Conservation (phyloP, 495 filamentous ascomycete genomes). For the Podospora australis region DNA sequence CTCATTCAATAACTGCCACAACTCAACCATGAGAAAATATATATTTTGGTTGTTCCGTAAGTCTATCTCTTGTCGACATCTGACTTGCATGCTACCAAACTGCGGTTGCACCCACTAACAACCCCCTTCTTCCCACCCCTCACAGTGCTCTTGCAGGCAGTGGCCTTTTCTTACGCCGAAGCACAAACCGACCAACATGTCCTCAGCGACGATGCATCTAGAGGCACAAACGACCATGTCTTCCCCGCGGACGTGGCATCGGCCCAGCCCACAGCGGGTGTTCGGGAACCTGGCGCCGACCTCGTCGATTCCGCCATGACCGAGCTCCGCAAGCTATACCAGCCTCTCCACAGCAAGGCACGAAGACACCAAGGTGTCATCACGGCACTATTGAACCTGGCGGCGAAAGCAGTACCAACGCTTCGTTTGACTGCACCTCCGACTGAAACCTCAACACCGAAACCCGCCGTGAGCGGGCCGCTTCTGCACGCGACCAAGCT, state of each 20-base stretch:
- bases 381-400: slow-evolving; percentile 28
- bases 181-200: slow-evolving; percentile 28
- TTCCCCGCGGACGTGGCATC: slow-evolving; percentile 24
- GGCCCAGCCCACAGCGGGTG: slow-evolving; percentile 2
- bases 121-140: neutral
- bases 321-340: slow-evolving; percentile 37
- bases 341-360: slow-evolving; percentile 26
- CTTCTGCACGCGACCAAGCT: slow-evolving; percentile 61
- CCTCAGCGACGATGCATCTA: slow-evolving; percentile 18
- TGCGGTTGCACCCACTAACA: slow-evolving; percentile 17
- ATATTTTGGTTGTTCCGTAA: slow-evolving; percentile 38
- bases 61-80: too few species aligned
- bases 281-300: slow-evolving; percentile 33
- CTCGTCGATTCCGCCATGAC: slow-evolving; percentile 38
- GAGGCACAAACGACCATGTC: slow-evolving; percentile 19
- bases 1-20: slow-evolving; percentile 15
- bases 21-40: slow-evolving; percentile 33
- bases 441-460: slow-evolving; percentile 19
- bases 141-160: slow-evolving; percentile 44
- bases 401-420: slow-evolving; percentile 37
- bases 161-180: slow-evolving; percentile 27
- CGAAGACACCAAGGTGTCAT: slow-evolving; percentile 36
- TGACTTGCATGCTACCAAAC: too few species aligned
- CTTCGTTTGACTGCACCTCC: slow-evolving; percentile 36
- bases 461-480: slow-evolving; percentile 25